Conservation (phyloP, 2,329 filamentous ascomycete species). For the Clonostachys solani region DNA sequence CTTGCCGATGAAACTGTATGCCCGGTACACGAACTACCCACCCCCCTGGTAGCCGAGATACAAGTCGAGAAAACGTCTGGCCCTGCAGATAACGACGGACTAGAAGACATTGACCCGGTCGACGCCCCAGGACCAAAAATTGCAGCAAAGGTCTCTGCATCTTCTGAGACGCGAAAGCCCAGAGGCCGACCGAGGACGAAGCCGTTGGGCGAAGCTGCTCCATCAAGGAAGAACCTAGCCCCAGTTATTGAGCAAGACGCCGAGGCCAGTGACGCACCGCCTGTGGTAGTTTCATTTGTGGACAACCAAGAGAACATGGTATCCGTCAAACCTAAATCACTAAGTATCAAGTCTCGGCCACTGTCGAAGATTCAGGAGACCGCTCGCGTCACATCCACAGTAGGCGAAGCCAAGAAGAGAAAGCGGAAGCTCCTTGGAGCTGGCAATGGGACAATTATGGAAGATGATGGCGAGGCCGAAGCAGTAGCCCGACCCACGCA, state of each 20-base stretch:
- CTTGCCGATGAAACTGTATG: constrained; percentile 4
- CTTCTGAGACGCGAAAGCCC: constrained; percentile 21
- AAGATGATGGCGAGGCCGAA: constrained; percentile 56
- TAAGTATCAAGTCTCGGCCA: too few relatives aligned
- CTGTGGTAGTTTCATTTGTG: too few relatives aligned
- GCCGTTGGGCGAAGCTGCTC: constrained; percentile 36
- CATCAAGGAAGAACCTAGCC: constrained; percentile 36
- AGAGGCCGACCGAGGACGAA: constrained; percentile 41
- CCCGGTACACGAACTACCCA: constrained; percentile 7
- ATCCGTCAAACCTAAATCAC: too few relatives aligned
- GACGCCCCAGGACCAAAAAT: too few relatives aligned
- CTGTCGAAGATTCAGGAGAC: too few relatives aligned
- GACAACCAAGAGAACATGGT: too few relatives aligned
- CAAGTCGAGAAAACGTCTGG: too few relatives aligned
- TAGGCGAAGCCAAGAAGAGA: constrained; percentile 53
- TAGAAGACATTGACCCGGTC: too few relatives aligned
- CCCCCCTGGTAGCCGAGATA: constrained; percentile 13
- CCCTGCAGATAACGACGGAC: too few relatives aligned
- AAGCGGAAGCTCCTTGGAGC: constrained; percentile 68
- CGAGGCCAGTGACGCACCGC: too few relatives aligned
- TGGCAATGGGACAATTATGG: constrained; percentile 64
- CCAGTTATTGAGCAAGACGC: too few relatives aligned
- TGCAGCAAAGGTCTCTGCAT: too few relatives aligned
- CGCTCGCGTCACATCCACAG: constrained; percentile 5
- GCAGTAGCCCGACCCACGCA: constrained; percentile 18